phyloP scores from a whole-genome alignment of 2,329 filamentous ascomycete species.

The Alternaria atra region DNA sequence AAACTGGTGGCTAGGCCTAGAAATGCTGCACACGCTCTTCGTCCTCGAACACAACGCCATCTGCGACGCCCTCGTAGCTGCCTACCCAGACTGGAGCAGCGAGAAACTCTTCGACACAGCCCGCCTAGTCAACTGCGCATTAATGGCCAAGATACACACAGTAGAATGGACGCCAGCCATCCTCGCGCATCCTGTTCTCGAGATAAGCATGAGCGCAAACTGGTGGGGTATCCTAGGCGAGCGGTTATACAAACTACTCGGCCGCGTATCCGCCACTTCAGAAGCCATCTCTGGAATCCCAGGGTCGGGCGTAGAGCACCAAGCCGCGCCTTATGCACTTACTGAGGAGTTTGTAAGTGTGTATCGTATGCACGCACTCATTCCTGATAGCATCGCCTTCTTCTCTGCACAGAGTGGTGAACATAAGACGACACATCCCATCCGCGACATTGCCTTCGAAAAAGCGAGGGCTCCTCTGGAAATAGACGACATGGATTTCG shows the following conservation, averaged over 20 bases:
- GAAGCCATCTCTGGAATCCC: slow-evolving; percentile 55
- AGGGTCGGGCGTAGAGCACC: slow-evolving; percentile 51
- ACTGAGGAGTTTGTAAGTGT: slow-evolving; percentile 59
- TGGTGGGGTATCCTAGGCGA: slow-evolving; percentile 59
- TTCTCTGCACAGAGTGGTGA: slow-evolving; percentile 40
- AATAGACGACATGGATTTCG: slow-evolving; percentile 23
- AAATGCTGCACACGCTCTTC: slow-evolving; percentile 59
- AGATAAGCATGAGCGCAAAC: slow-evolving; percentile 57
- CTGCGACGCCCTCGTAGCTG: slow-evolving; percentile 50
- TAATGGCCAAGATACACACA: slow-evolving; percentile 62
- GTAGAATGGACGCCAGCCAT: slow-evolving; percentile 62
- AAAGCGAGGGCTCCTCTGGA: slow-evolving; percentile 46
- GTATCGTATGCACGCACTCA: slow-evolving; percentile 55
- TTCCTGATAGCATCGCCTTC: slow-evolving; percentile 53
- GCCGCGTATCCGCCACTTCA: slow-evolving; percentile 51
- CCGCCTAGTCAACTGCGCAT: slow-evolving; percentile 56
- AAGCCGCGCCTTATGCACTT: slow-evolving; percentile 53
- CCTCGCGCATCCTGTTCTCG: slow-evolving; percentile 54
- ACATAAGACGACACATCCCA: slow-evolving; percentile 38
- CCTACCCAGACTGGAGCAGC: slow-evolving; percentile 51
- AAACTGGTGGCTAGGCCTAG: slow-evolving; percentile 60
- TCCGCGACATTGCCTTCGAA: slow-evolving; percentile 38
- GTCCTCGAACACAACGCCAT: slow-evolving; percentile 59
- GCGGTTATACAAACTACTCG: slow-evolving; percentile 53
- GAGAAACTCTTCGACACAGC: slow-evolving; percentile 59